Evolutionary conservation across 1,284 basidiomycete species (phyloP), one percentile per base, ranked within the genome.

Genomic region (Pseudozyma tsukubaensis): DNA sequence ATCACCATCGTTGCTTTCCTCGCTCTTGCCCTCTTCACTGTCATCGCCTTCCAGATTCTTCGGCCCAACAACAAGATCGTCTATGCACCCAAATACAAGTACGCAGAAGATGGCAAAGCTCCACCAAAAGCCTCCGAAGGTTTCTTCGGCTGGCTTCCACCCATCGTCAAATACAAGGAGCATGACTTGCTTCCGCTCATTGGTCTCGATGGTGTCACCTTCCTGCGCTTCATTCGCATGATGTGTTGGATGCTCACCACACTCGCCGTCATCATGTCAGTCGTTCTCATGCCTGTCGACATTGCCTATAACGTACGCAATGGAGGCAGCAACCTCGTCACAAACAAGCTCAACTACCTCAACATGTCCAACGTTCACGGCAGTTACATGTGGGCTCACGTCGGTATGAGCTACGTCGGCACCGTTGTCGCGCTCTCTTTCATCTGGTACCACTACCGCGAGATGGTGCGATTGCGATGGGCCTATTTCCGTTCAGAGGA

Each of bases 201-300:
- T 79, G 96, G 88, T 35, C 77, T 97, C 19, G 97, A 99, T 84
- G 96, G 95, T 0, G 91, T 94, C 52, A 89, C 92, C 13, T 99
- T 93, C 85, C 89, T 99, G 18, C 91, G 95, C 21, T 97, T 99
- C 85, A 88, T 92, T 32, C 90, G 94, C 67, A 90, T 99, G 87
- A 89, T 92, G 81, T 90, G 94, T 29, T 72, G 59, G 54, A 74
- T 78, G 56, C 63, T 77, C 36, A 74, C 76, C 19, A 65, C 70
- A 1, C 65, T 84, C 21, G 78, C 79, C 35, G 32, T 83, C 53
- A 86, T 94, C 52, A 88, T 90, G 45, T 92, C 92, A 76, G 89
- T 87, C 16, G 87, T 94, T 39, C 89, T 97, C 67, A 89, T 97
- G 63, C 93, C 93, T 24, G 87, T 94, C 85, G 92, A 94, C 80